Evolutionary conservation across 345 rosid genomes (phyloP).

Genomic region (Anacardium occidentale): DNA sequence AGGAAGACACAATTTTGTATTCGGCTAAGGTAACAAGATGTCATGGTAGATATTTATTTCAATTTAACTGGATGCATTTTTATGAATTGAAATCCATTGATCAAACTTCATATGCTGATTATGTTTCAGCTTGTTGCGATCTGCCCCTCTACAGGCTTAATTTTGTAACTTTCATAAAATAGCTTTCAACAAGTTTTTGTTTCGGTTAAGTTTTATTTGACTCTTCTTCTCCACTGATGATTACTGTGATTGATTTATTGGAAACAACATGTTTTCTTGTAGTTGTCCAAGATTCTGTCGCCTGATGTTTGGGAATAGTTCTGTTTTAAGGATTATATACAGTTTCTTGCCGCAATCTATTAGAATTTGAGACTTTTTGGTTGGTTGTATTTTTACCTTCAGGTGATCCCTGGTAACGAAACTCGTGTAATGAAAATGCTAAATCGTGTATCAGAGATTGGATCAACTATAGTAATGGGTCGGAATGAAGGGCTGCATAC

Average conservation of each 20-base stretch:
- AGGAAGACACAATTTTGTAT: conserved; percentile 83
- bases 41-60: neutral
- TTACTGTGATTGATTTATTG: neutral
- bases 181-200: neutral
- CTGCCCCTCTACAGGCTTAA: neutral
- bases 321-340: neutral
- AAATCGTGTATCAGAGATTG: conserved; percentile 91
- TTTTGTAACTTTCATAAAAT: conserved; percentile 6
- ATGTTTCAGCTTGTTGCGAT: neutral
- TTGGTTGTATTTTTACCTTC: conserved; percentile 21
- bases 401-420: conserved; percentile 99
- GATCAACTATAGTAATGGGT: conserved; percentile 88
- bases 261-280: neutral
- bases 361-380: conserved; percentile 11
- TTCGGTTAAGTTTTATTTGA: neutral
- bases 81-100: neutral
- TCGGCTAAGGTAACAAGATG: conserved; percentile 81
- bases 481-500: conserved; percentile 83
- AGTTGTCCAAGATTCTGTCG: neutral
- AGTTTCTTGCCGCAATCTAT: conserved; percentile 6
- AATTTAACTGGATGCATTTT: conserved; percentile 4
- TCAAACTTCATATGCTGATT: neutral
- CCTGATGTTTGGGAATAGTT: neutral
- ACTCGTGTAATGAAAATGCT: conserved; percentile 97
- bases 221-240: neutral